Base-by-base conservation (phyloP, 352 stramenopile genomes). In the Phytophthora boehmeriae region DNA sequence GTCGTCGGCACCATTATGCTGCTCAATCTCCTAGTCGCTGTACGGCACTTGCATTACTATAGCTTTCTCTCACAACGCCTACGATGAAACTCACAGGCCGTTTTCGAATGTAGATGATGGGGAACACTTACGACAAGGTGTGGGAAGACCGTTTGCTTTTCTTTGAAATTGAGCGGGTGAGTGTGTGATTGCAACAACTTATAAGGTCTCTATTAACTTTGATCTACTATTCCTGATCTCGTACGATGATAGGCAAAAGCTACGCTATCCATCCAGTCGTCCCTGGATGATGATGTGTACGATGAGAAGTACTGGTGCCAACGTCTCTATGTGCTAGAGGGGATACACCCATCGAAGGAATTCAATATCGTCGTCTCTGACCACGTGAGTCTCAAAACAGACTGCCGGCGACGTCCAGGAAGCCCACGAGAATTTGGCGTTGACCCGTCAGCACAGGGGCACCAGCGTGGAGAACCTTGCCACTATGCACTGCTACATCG, bases 381-480 rank as follows among this genome's bases (percentile, higher is more conserved):
- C 2, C 32, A 2, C 16, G 14, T 22, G 16, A 28, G 13, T 49
- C 25, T 68, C 48, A 76, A 17, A 76, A 76, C 14, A 82, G 54
- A 30, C 66, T 66, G 42, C 90, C 73, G 13, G 82, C 68, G 27
- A 98, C 72, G 61, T 97, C 88, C 2, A 98, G 78, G 70, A 98
- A 98, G 0, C 88, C 95, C 19, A 98, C 93, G 52, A 98, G 75
- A 35, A 98, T 92, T 38, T 93, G 80, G 9, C 95, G 83, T 32
- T 83, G 75, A 9, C 95, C 95, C 5, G 64, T 66, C 0, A 90
- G 87, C 23, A 98, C 88, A 0, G 83, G 71, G 35, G 95, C 81
- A 5, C 89, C 95, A 36, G 90, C 95, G 63, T 98, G 95, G 10
- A 96, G 77, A 27, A 98, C 73, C 63, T 98, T 98, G 11, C 93